Conservation (phyloP, 2,329 filamentous ascomycete genomes). For the Dactylellina drechsleri region DNA sequence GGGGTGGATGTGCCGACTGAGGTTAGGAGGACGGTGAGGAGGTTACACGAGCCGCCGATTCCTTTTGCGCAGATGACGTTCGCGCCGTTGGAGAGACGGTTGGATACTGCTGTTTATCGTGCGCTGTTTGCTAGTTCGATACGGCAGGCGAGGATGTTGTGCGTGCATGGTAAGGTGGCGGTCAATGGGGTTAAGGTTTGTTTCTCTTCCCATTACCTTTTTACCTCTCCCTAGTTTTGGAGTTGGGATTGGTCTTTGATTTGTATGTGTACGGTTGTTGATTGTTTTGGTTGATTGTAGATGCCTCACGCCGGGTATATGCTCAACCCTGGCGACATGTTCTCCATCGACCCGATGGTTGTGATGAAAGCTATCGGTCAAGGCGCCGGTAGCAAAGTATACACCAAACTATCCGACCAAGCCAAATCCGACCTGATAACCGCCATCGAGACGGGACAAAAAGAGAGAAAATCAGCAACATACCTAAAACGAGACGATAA, state of each 20-base stretch:
- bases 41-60: conserved; percentile 66
- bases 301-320: conserved; percentile 93
- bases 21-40: conserved; percentile 28
- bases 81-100: conserved; percentile 85
- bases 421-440: conserved; percentile 53
- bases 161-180: conserved; percentile 89
- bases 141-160: conserved; percentile 91
- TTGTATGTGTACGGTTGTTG: not conserved
- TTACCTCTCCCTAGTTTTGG: not conserved
- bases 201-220: conserved; percentile 17
- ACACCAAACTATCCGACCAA: conserved; percentile 34
- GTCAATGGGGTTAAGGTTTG: conserved; percentile 94
- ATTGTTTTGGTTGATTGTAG: conserved; percentile 65
- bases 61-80: conserved; percentile 98
- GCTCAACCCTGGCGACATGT: conserved; percentile 97
- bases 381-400: conserved; percentile 68
- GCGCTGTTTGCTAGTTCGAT: conserved; percentile 93
- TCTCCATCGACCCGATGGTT: conserved; percentile 89
- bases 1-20: conserved; percentile 66
- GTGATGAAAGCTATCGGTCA: conserved; percentile 86
- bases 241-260: not conserved
- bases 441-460: conserved; percentile 55
- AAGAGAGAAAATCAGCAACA: conserved; percentile 53
- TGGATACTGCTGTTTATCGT: conserved; percentile 94
- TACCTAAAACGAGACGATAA: conserved; percentile 51